These are phyloP conservation scores for Cubamyces lactineus DNA, from an alignment of 768 basidiomycete genomes.

Conservation along the genomic window DNA sequence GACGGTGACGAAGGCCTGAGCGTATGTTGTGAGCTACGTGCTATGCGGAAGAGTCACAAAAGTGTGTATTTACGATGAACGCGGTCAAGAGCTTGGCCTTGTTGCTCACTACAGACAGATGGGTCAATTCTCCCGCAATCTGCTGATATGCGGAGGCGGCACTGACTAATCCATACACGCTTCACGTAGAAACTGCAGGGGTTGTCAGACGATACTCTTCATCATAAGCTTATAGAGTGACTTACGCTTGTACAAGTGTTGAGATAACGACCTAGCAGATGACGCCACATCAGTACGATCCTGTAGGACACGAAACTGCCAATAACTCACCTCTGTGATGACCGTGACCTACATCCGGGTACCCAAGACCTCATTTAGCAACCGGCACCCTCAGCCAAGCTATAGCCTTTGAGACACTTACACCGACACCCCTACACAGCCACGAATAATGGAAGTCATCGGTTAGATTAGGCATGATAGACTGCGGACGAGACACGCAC, in stretches of 20 bases:
- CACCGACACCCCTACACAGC: slow-evolving; percentile 12
- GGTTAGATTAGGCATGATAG: not conserved
- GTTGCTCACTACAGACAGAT: slow-evolving; percentile 10
- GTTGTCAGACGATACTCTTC: not conserved
- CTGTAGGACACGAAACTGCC: not conserved
- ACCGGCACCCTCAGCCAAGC: not conserved
- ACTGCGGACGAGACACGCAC: not conserved
- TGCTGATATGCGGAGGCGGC: not conserved
- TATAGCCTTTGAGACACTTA: not conserved
- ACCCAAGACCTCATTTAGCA: not conserved
- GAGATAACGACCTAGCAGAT: slow-evolving; percentile 11
- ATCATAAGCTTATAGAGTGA: not conserved
- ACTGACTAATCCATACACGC: slow-evolving; percentile 15
- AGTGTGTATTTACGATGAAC: slow-evolving; percentile 3
- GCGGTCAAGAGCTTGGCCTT: slow-evolving; percentile 10
- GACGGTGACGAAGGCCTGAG: slow-evolving; percentile 4
- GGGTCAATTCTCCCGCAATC: not conserved
- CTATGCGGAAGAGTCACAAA: not conserved
- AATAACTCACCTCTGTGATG: slow-evolving; percentile 4
- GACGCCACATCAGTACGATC: not conserved
- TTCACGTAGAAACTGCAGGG: not conserved
- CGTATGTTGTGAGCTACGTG: not conserved
- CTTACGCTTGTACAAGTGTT: slow-evolving; percentile 16
- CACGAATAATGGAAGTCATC: not conserved
- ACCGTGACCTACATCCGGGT: slow-evolving; percentile 1